Conservation (phyloP, 148 eudicot genomes). For the Heliamphora exappendiculata region DNA sequence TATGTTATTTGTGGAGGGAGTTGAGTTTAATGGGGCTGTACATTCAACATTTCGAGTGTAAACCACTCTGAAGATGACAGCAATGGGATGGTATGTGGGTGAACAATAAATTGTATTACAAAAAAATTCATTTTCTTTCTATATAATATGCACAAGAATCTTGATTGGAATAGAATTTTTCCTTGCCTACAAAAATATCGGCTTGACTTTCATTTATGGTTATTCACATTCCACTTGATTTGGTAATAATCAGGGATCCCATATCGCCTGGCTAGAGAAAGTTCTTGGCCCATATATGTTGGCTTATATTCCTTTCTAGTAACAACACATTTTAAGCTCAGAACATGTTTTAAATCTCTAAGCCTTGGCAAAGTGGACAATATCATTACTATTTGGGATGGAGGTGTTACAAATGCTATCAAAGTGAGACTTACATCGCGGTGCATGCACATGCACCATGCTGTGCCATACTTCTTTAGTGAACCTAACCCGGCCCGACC, state of each 20-base stretch:
- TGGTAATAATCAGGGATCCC: not conserved
- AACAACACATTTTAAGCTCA: too few species aligned
- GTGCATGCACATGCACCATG: not conserved
- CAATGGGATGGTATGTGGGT: constrained; percentile 14
- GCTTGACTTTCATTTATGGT: not conserved
- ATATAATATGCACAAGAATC: not conserved
- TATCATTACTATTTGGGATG: not conserved
- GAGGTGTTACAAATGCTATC: not conserved
- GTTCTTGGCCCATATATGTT: not conserved
- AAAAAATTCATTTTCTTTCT: not conserved
- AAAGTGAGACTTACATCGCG: too few species aligned
- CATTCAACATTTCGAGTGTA: constrained; percentile 3
- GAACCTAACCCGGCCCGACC: too few species aligned
- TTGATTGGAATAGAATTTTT: not conserved
- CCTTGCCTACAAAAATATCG: not conserved
- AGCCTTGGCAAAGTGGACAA: not conserved
- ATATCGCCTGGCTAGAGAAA: not conserved
- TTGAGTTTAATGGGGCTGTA: constrained; percentile 1
- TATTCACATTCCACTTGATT: not conserved
- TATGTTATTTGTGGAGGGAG: constrained; percentile 9
- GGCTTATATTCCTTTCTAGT: not conserved
- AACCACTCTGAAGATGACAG: constrained; percentile 11
- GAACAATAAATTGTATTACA: not conserved
- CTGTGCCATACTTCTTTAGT: too few species aligned
- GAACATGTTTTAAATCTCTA: not conserved